These are phyloP conservation scores for Omphalotus guepiniiformis DNA, from an alignment of 768 basidiomycete species.

Conservation along the genomic window DNA sequence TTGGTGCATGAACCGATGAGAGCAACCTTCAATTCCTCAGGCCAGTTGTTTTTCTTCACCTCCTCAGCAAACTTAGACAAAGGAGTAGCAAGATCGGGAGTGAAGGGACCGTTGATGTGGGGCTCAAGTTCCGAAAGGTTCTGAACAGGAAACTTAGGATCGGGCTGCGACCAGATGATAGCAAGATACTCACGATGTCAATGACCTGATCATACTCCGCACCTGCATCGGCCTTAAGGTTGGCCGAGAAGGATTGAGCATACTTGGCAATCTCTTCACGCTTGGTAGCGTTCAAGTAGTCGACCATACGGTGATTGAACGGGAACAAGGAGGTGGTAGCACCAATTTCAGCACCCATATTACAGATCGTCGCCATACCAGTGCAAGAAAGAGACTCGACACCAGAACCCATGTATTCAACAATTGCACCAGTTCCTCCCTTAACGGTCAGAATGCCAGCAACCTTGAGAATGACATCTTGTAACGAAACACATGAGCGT, in stretches of 20 bases:
- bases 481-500: constrained; percentile 10
- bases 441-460: constrained; percentile 99
- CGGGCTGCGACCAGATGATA: neutral
- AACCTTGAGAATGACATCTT: constrained; percentile 98
- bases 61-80: constrained; percentile 91
- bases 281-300: constrained; percentile 94
- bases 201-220: constrained; percentile 94
- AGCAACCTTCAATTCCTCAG: constrained; percentile 92
- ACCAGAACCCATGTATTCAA: constrained; percentile 95
- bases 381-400: constrained; percentile 96
- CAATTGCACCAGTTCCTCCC: constrained; percentile 98
- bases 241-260: constrained; percentile 84
- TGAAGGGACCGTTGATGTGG: constrained; percentile 99
- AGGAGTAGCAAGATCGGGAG: constrained; percentile 98
- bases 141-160: constrained; percentile 28
- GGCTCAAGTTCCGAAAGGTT: constrained; percentile 97
- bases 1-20: constrained; percentile 99
- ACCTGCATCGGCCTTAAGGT: constrained; percentile 81
- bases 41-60: constrained; percentile 96
- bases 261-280: constrained; percentile 85
- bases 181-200: constrained; percentile 59
- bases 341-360: constrained; percentile 99
- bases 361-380: constrained; percentile 99
- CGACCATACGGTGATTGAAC: constrained; percentile 91
- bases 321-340: constrained; percentile 99